Evolutionary conservation across 1,139 yeast species (phyloP).

Genomic region (Suhomyces bribrorum): DNA sequence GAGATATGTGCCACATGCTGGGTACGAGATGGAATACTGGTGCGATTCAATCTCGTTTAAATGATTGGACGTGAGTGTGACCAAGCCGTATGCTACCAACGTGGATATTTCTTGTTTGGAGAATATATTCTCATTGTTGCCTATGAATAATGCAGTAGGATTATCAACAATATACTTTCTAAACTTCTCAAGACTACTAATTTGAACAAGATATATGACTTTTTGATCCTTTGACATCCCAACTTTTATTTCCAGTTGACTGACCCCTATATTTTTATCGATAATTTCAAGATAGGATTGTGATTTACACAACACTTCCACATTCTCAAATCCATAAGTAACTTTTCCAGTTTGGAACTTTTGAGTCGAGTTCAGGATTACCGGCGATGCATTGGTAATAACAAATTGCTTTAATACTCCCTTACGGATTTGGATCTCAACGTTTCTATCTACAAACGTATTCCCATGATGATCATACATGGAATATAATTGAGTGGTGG

Average conservation of each 20-base stretch:
- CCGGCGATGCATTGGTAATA: slow-evolving; percentile 49
- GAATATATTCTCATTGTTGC: slow-evolving; percentile 25
- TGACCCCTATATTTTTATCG: slow-evolving; percentile 9
- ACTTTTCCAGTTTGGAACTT: slow-evolving; percentile 37
- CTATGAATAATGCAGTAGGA: slow-evolving; percentile 36
- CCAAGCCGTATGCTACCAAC: slow-evolving; percentile 53
- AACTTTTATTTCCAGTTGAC: slow-evolving; percentile 5
- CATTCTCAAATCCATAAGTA: slow-evolving; percentile 48
- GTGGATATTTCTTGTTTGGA: slow-evolving; percentile 27
- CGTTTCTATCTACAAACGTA: slow-evolving; percentile 45
- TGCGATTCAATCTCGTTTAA: slow-evolving; percentile 49
- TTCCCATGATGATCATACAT: slow-evolving; percentile 42
- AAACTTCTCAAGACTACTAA: slow-evolving; percentile 26
- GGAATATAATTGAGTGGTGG: slow-evolving; percentile 43
- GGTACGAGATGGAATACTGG: slow-evolving; percentile 55
- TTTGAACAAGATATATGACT: slow-evolving; percentile 7
- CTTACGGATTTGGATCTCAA: slow-evolving; percentile 36
- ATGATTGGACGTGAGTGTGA: slow-evolving; percentile 54
- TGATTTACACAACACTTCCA: slow-evolving; percentile 38
- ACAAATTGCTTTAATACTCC: slow-evolving; percentile 41
- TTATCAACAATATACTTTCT: slow-evolving; percentile 23
- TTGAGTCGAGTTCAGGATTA: slow-evolving; percentile 40
- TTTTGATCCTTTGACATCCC: slow-evolving; percentile 8
- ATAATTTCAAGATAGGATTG: slow-evolving; percentile 26
- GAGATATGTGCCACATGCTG: slow-evolving; percentile 60